Evolutionary conservation across 1,139 yeast genomes (phyloP).

Genomic region (Nematodospora anomalae): DNA sequence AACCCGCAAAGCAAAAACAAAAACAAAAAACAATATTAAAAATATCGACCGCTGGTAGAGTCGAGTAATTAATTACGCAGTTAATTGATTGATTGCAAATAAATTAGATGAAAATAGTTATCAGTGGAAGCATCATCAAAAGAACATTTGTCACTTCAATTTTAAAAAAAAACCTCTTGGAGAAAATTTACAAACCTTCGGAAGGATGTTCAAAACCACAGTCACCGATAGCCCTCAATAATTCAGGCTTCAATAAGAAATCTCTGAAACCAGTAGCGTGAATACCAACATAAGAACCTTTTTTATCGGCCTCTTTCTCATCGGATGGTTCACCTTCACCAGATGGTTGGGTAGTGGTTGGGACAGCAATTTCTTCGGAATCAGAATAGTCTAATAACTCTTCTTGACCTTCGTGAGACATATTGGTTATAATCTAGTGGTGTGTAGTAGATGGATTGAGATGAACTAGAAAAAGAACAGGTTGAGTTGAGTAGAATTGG

Average conservation of each 20-base stretch:
- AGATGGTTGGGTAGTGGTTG: slow-evolving; percentile 53
- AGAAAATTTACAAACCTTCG: slow-evolving; percentile 70
- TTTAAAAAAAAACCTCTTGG: slow-evolving; percentile 3
- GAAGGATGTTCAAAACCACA: slow-evolving; percentile 99
- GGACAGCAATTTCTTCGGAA: slow-evolving; percentile 90
- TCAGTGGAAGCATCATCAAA: slow-evolving; percentile 1
- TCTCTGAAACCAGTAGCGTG: slow-evolving; percentile 99
- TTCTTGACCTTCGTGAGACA: slow-evolving; percentile 97
- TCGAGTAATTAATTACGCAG: too few species aligned
- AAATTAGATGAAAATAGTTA: background rate
- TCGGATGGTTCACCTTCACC: slow-evolving; percentile 40
- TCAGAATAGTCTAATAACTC: slow-evolving; percentile 98
- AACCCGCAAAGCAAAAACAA: background rate
- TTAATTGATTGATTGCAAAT: background rate
- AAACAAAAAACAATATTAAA: slow-evolving; percentile 1
- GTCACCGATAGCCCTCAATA: slow-evolving; percentile 95
- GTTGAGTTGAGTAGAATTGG: background rate
- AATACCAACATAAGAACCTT: slow-evolving; percentile 97
- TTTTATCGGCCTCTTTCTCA: slow-evolving; percentile 69
- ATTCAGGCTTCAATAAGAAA: slow-evolving; percentile 92
- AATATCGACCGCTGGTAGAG: background rate
- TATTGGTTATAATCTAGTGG: slow-evolving; percentile 17
- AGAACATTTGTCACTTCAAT: slow-evolving; percentile 2
- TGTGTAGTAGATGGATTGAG: slow-evolving; percentile 1
- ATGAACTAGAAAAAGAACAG: background rate